phyloP scores from a whole-genome alignment of 352 stramenopile species.

The Pythium rishiriense region DNA sequence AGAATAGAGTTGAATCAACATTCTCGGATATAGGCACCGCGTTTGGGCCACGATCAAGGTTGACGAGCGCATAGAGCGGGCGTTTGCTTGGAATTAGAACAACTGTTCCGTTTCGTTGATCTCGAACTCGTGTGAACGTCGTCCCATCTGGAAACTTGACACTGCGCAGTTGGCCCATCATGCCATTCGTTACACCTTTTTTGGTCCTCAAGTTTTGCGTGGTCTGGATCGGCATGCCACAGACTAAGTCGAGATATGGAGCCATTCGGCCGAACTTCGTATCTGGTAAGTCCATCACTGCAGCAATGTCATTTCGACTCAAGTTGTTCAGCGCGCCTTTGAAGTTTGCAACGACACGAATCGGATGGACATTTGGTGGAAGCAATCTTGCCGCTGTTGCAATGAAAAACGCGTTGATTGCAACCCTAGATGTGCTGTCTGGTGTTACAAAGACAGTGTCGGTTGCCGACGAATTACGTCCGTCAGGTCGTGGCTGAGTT shows the following conservation, averaged over 20 bases:
- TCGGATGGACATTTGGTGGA: background rate
- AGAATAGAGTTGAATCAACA: slow-evolving; percentile 13
- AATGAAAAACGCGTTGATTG: slow-evolving; percentile 6
- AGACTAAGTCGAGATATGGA: slow-evolving; percentile 15
- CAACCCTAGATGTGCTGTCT: background rate
- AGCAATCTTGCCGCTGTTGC: background rate
- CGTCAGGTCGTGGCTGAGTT: too few species aligned
- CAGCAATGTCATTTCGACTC: slow-evolving; percentile 1
- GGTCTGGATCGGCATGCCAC: slow-evolving; percentile 21
- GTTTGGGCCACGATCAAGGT: background rate
- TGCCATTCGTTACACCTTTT: slow-evolving; percentile 17
- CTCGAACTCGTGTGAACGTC: background rate
- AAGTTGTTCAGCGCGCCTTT: slow-evolving; percentile 18
- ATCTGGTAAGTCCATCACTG: slow-evolving; percentile 15
- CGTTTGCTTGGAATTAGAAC: slow-evolving; percentile 17
- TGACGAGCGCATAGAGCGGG: slow-evolving; percentile 7
- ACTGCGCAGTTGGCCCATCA: slow-evolving; percentile 3
- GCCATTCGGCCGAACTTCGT: slow-evolving; percentile 17
- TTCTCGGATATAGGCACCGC: background rate
- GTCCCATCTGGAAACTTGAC: slow-evolving; percentile 11
- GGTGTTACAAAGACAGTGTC: slow-evolving; percentile 7
- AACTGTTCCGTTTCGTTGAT: background rate
- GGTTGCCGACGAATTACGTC: too few species aligned
- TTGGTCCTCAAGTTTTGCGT: slow-evolving; percentile 19
- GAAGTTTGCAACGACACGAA: slow-evolving; percentile 20